Conservation (phyloP, 2,329 filamentous ascomycete genomes). For the Neofusicoccum sp. region DNA sequence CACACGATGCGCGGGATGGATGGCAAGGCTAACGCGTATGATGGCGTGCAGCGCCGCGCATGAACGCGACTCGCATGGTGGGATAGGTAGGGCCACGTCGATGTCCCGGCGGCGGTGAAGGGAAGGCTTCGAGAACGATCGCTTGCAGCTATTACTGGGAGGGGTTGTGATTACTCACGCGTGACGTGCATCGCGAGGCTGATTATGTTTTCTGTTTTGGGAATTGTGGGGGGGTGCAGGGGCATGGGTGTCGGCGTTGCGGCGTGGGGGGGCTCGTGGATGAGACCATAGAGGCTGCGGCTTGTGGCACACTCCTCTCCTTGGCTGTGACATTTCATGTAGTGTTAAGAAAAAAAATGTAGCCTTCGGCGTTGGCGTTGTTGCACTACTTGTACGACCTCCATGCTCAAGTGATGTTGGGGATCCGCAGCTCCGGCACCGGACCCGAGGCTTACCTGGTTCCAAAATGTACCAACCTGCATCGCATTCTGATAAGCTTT, state of each 20-base stretch:
- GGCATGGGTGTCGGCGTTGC: background rate
- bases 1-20: background rate
- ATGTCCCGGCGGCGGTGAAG: background rate
- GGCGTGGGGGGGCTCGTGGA: background rate
- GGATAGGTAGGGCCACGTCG: background rate
- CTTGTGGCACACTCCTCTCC: background rate
- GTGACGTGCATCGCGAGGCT: background rate
- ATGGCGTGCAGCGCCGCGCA: constrained; percentile 4
- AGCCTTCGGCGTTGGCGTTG: no score
- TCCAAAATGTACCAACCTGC: no score
- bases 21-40: background rate
- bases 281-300: background rate
- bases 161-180: background rate
- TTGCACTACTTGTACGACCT: no score
- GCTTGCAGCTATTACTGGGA: background rate
- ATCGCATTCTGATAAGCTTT: no score
- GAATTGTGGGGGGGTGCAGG: background rate
- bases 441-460: no score
- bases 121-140: background rate
- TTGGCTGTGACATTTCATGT: background rate
- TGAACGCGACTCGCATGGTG: constrained; percentile 11
- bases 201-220: background rate
- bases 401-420: no score
- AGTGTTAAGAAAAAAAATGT: no score
- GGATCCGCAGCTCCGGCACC: no score